These are phyloP conservation scores for Yamadazyma diddensiae DNA, from an alignment of 1,139 yeast genomes.

Conservation along the genomic window DNA sequence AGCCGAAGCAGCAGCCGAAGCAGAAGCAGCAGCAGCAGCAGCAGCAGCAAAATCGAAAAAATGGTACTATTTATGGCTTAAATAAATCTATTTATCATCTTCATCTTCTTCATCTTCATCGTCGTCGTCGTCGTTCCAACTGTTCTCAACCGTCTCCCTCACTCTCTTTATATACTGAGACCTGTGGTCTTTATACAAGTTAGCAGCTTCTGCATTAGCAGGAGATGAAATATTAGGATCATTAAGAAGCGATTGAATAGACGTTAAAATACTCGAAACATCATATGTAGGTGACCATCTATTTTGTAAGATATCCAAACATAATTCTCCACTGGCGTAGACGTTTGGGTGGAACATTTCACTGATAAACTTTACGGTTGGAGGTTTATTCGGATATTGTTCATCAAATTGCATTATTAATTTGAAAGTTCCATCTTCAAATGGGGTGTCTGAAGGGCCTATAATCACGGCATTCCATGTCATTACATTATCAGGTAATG, in stretches of 20 bases:
- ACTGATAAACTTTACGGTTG: constrained; percentile 82
- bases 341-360: constrained; percentile 99
- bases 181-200: constrained; percentile 89
- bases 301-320: constrained; percentile 92
- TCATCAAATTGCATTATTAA: constrained; percentile 87
- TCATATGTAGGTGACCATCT: constrained; percentile 99
- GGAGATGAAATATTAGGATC: constrained; percentile 98
- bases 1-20: constrained; percentile 9
- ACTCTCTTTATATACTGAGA: constrained; percentile 90
- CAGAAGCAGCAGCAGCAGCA: constrained; percentile 9
- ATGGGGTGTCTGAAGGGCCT: constrained; percentile 97
- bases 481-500: constrained; percentile 96
- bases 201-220: constrained; percentile 98
- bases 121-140: constrained; percentile 68
- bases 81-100: constrained; percentile 34
- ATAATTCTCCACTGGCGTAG: constrained; percentile 91
- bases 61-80: constrained; percentile 32
- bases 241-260: constrained; percentile 80
- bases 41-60: constrained; percentile 13
- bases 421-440: constrained; percentile 96
- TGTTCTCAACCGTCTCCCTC: constrained; percentile 87
- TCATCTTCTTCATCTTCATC: constrained; percentile 68
- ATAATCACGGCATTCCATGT: constrained; percentile 96
- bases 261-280: constrained; percentile 93
- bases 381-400: constrained; percentile 97